These are phyloP conservation scores for Leishmania braziliensis DNA, from an alignment of 208 protist genomes.

Conservation along the genomic window DNA sequence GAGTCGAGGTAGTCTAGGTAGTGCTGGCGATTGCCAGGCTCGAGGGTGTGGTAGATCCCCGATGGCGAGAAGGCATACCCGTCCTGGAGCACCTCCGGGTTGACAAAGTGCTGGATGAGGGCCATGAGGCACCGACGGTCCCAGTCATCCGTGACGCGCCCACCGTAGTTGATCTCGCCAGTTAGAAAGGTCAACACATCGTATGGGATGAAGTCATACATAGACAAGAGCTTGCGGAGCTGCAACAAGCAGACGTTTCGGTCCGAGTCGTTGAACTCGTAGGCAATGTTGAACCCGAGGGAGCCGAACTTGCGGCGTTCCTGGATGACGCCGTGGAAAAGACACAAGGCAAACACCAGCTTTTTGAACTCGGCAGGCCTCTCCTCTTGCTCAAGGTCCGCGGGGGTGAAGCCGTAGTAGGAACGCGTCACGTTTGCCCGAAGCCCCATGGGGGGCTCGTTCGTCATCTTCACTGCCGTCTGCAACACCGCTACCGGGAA, in stretches of 20 bases:
- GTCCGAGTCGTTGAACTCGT: constrained; percentile 97
- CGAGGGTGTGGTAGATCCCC: constrained; percentile 89
- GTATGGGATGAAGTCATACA: constrained; percentile 93
- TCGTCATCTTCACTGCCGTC: constrained; percentile 98
- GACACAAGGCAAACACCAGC: constrained; percentile 93
- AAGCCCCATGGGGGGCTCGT: constrained; percentile 98
- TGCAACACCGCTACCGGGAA: constrained; percentile 99
- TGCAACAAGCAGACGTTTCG: constrained; percentile 92
- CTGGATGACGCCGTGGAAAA: constrained; percentile 96
- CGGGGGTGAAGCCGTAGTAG: constrained; percentile 91
- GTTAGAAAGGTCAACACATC: constrained; percentile 94
- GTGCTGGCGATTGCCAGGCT: constrained; percentile 79
- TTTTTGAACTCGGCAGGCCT: constrained; percentile 91
- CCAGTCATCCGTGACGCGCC: constrained; percentile 97
- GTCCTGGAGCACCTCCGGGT: constrained; percentile 77
- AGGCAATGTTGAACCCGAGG: constrained; percentile 97
- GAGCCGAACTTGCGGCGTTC: constrained; percentile 95
- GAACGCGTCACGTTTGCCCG: constrained; percentile 95
- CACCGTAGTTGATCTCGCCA: constrained; percentile 97
- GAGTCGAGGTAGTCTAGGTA: constrained; percentile 88
- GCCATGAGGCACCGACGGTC: constrained; percentile 95
- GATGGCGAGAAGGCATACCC: constrained; percentile 92
- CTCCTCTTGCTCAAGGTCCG: constrained; percentile 81
- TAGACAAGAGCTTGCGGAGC: constrained; percentile 91
- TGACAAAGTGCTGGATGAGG: constrained; percentile 95